These are phyloP conservation scores for Prunus campanulata DNA, from an alignment of 306 rosid genomes.

Conservation along the genomic window DNA sequence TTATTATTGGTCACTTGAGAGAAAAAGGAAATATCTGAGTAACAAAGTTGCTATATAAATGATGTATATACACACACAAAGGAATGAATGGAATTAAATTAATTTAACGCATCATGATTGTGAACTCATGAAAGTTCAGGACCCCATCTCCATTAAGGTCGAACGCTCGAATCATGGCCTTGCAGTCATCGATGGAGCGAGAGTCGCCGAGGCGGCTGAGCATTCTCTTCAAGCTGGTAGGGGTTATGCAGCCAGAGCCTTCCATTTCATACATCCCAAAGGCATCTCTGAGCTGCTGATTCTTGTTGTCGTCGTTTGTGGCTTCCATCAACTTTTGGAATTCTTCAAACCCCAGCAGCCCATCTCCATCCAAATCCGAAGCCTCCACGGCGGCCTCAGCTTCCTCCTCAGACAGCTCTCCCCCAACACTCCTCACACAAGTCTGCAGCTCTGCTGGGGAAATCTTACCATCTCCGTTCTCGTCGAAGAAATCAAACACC, in stretches of 20 bases:
- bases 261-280: conserved; percentile 36
- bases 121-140: conserved; percentile 35
- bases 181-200: conserved; percentile 23
- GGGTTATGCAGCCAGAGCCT: conserved; percentile 27
- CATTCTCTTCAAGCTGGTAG: conserved; percentile 33
- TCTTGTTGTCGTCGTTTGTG: conserved; percentile 19
- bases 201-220: conserved; percentile 27
- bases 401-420: conserved; percentile 26
- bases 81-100: not conserved
- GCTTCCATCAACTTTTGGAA: conserved; percentile 32
- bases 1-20: no score
- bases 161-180: conserved; percentile 22
- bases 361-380: conserved; percentile 39
- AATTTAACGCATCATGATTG: conserved; percentile 23
- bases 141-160: conserved; percentile 43
- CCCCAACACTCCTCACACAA: conserved; percentile 24
- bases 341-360: conserved; percentile 30
- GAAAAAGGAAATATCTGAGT: no score
- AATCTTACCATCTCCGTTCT: conserved; percentile 35
- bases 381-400: conserved; percentile 23
- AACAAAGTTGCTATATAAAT: no score
- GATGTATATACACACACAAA: not conserved
- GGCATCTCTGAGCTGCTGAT: conserved; percentile 24
- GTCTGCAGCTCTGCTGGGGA: conserved; percentile 36
- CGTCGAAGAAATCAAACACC: conserved; percentile 30